phyloP scores from a whole-genome alignment of 2,329 filamentous ascomycete species.

The Fusarium mexicanum region DNA sequence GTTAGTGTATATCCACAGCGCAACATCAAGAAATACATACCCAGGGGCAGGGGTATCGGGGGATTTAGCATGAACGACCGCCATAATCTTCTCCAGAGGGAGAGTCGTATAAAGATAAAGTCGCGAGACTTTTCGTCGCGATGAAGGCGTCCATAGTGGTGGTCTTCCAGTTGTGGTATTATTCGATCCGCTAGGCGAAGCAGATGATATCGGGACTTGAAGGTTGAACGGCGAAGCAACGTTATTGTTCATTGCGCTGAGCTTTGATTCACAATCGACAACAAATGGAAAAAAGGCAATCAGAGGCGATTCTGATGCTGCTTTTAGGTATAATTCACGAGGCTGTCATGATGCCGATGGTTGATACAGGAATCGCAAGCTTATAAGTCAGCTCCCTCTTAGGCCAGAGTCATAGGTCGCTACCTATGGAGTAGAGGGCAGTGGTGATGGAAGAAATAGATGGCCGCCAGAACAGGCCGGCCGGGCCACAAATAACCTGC shows the following conservation, averaged over 20 bases:
- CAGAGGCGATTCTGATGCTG: conserved; percentile 2
- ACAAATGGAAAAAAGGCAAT: conserved; percentile 10
- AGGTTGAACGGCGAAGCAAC: conserved; percentile 30
- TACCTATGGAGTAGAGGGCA: conserved; percentile 11
- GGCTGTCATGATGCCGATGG: conserved; percentile 27
- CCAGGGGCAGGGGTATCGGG: conserved; percentile 57
- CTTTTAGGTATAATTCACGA: conserved; percentile 22
- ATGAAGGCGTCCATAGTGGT: conserved; percentile 64
- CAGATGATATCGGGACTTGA: conserved; percentile 31
- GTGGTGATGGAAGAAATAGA: conserved; percentile 9
- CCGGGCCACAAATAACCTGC: conserved; percentile 19
- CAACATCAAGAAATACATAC: conserved; percentile 47
- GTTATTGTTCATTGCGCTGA: conserved; percentile 21
- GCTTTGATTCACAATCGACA: background rate
- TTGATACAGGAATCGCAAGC: conserved; percentile 14
- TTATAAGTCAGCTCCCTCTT: conserved; percentile 33
- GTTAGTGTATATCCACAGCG: conserved; percentile 5
- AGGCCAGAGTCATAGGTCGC: conserved; percentile 16
- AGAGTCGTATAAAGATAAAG: conserved; percentile 67
- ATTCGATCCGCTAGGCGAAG: conserved; percentile 45
- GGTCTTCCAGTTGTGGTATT: conserved; percentile 59
- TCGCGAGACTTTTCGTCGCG: conserved; percentile 62
- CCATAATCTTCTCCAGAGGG: conserved; percentile 60
- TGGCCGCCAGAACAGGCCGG: conserved; percentile 28
- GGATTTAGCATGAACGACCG: conserved; percentile 55